Evolutionary conservation across 495 filamentous ascomycete genomes (phyloP), one percentile per base, ranked within the genome.

Genomic region (Annulohypoxylon stygium): DNA sequence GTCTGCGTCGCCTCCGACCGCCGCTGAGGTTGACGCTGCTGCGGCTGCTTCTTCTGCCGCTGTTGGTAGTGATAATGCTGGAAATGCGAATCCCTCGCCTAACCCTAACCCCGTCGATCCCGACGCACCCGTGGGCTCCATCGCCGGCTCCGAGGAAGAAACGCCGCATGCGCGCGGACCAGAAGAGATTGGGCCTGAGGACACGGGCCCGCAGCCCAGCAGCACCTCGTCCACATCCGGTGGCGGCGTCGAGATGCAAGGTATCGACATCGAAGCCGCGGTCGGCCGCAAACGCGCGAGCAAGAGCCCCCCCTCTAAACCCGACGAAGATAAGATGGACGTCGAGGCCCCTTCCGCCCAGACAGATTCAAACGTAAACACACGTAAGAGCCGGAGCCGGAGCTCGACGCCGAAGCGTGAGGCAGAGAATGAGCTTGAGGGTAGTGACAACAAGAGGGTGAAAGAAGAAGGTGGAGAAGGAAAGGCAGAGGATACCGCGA

Each of bases 161-260:
- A 74, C 88, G 0, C 93, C 94, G 11, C 93, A 97, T 76, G 93
- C 92, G 2, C 87, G 92, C 14, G 93, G 94, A 0, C 95, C 96
- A 0, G 88, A 91, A 10, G 86, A 92, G 65, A 89, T 99, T 25
- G 95, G 94, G 0, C 88, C 93, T 26, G 92, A 94, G 75, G 96
- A 99, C 76, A 90, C 92, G 77, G 96, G 96, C 1, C 88, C 93
- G 16, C 95, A 97, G 78, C 81, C 69, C 63, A 79, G 78, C 0
- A 80, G 73, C 41, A 57, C 67, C 1, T 11, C 64, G 23, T 30
- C 50, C 2, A 69, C 68, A 12, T 68, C 63, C 36, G 76, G 69
- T 54, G 65, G 69, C 58, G 65, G 78, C 7, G 55, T 82, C 20
- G 78, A 80, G 41, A 83, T 84, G 77, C 81, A 83, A 34, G 85